These are phyloP conservation scores for Pseudopithomyces chartarum DNA, from an alignment of 2,329 filamentous ascomycete genomes.

Conservation along the genomic window DNA sequence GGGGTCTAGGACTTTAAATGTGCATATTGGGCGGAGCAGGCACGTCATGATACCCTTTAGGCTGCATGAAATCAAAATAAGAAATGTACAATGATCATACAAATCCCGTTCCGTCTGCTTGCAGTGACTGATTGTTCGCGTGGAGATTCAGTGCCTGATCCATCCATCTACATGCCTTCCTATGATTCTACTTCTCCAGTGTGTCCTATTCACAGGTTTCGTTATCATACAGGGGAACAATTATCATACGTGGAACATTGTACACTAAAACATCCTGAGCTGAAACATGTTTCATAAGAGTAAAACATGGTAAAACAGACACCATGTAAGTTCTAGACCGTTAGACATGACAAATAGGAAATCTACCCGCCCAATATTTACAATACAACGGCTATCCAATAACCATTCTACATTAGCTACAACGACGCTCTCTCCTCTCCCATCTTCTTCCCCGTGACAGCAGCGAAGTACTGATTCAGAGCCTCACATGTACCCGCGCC, in stretches of 20 bases:
- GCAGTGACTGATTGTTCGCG: neutral
- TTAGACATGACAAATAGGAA: neutral
- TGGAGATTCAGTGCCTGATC: too few species aligned
- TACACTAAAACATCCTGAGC: too few species aligned
- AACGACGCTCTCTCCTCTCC: slow-evolving; percentile 44
- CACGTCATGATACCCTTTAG: slow-evolving; percentile 15
- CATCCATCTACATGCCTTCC: too few species aligned
- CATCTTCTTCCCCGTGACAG: slow-evolving; percentile 69
- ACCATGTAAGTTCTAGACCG: too few species aligned
- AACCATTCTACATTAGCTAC: slow-evolving; percentile 12
- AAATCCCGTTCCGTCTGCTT: neutral
- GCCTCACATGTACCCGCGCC: slow-evolving; percentile 82
- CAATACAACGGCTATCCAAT: neutral
- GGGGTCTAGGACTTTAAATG: slow-evolving; percentile 9
- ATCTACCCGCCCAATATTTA: neutral
- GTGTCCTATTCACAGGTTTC: too few species aligned
- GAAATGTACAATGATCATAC: slow-evolving; percentile 10
- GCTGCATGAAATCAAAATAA: slow-evolving; percentile 12
- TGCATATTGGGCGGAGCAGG: slow-evolving; percentile 17
- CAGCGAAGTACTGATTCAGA: slow-evolving; percentile 79
- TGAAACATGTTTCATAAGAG: too few species aligned
- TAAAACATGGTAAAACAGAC: too few species aligned
- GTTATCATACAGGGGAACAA: too few species aligned
- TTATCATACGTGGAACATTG: too few species aligned
- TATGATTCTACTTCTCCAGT: neutral